Base-by-base conservation (phyloP, 768 basidiomycete species). In the Pleurotus giganteus region DNA sequence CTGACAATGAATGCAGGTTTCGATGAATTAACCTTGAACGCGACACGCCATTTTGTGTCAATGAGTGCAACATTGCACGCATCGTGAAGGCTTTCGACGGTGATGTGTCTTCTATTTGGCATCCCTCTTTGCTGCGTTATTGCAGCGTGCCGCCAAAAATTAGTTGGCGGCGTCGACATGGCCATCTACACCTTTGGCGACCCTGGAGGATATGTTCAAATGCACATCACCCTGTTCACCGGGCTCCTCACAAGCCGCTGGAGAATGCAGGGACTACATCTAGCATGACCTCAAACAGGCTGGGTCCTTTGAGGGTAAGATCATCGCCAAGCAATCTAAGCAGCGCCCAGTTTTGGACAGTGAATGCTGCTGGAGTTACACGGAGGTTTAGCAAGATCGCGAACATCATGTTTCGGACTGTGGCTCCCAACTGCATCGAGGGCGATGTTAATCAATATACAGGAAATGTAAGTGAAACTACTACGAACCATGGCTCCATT, bases 401-500 rank as follows among this genome's bases (percentile, higher is more conserved):
- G 6, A 23, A 37, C 3, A 53, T 43, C 41, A 29, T 53, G 39
- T 43, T 53, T 3, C 9, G 29, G 39, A 53, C 41, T 27, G 42
- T 39, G 24, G 29, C 52, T 4, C 28, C 43, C 1, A 53, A 53
- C 41, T 53, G 29, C 13, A 23, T 53, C n/a, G 43, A 23, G 12
- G 52, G n/a, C n/a, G n/a, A n/a, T n/a, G n/a, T n/a, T n/a, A n/a
- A n/a, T n/a, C n/a, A n/a, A n/a, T n/a, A n/a, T n/a, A n/a, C n/a
- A 28, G 57, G 54, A 31, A 53, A 58, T 11, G 44, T 58, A 0
- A 54, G 32, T 11, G 45, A 46, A 23, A 54, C 55, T 23, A 46
- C 36, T 2, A 34, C 54, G 19, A 58, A 58, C 19, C 44, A 53
- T 5, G 53, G 55, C 36, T 58, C 57, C 6, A 47, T 55, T 43